Evolutionary conservation across 176 grass and related monocot species (phyloP), one percentile per base, ranked within the genome.

Genomic region (Bolboschoenus planiculmis): DNA sequence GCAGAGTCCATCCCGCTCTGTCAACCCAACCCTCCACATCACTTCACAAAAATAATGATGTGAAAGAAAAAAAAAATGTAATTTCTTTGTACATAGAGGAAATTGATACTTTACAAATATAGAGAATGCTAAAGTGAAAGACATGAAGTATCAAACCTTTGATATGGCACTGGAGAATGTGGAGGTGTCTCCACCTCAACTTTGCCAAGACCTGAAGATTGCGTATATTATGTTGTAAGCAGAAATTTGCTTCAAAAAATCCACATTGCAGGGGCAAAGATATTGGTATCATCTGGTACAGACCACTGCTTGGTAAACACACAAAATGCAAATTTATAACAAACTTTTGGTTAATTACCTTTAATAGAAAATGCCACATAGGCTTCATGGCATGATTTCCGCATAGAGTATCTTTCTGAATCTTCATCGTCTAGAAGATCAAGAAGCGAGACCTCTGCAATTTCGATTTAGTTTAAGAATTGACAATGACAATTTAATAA

Each of bases 101-200:
- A 7, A 71, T 40, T 71, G 65, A 71, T 37, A 42, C 26, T 71
- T 70, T 10, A 54, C n/a, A 78, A 54, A 51, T 33, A 51, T 33
- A 78, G 29, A 31, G 55, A 18, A 18, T 2, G 50, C 21, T 5
- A 40, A 80, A 42, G 31, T 42, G 21, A 64, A 44, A 30, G n/a
- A 63, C 56, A 44, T 82, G 7, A 44, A 82, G 26, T 39, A 30
- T 20, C 16, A 82, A 82, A 82, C 79, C 79, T 82, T 65, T 82
- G 58, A 62, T 82, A 39, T n/a, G 10, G 58, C 18, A 82, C 23
- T 34, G 79, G 79, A 63, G 79, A 82, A 18, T 64, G 58, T 2
- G 79, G 79, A 65, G 79, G 79, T 30, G 79, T 82, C 34, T 82
- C 37, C 26, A 46, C 39, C 27, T 82, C 79, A 62, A 82, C 79